Evolutionary conservation across 257 asterid species (phyloP).

Genomic region (Petunia axillaris): DNA sequence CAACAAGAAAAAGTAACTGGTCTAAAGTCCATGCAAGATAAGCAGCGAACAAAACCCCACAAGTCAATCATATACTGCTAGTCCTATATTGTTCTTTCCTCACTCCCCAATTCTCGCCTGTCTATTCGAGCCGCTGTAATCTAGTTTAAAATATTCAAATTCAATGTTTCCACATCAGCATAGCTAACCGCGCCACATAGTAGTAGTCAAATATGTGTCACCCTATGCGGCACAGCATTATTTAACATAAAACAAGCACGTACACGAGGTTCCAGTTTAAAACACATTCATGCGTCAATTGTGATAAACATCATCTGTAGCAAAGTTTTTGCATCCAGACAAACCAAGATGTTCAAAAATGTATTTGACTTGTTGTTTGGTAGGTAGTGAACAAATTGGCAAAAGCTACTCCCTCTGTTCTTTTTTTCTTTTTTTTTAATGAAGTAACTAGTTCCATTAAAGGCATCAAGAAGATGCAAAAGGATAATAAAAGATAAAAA

Average conservation of each 20-base stretch:
- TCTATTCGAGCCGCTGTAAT: neutral
- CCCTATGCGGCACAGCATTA: neutral
- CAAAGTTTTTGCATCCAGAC: conserved; percentile 12
- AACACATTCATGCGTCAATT: no score
- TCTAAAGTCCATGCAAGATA: conserved; percentile 3
- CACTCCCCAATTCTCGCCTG: neutral
- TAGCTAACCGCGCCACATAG: neutral
- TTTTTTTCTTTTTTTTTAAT: no score
- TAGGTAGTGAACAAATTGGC: conserved; percentile 24
- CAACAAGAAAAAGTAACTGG: conserved; percentile 17
- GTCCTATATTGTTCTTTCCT: conserved; percentile 18
- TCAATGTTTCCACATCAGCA: conserved; percentile 6
- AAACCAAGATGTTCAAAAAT: neutral
- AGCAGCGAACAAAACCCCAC: neutral
- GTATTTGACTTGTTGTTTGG: neutral
- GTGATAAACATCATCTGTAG: no score
- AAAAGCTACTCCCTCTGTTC: conserved; percentile 10
- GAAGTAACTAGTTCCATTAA: no score
- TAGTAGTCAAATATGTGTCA: neutral
- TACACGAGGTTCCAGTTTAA: no score
- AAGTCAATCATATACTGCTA: neutral
- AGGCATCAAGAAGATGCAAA: no score
- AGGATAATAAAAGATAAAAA: no score
- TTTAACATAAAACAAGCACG: no score
- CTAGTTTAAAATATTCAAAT: neutral